Percentiles rank a stretch among this genome's conserved stretches.
Evolutionary conservation across 1,284 basidiomycete species (phyloP).

Genomic region (Pterulicium gracile): DNA sequence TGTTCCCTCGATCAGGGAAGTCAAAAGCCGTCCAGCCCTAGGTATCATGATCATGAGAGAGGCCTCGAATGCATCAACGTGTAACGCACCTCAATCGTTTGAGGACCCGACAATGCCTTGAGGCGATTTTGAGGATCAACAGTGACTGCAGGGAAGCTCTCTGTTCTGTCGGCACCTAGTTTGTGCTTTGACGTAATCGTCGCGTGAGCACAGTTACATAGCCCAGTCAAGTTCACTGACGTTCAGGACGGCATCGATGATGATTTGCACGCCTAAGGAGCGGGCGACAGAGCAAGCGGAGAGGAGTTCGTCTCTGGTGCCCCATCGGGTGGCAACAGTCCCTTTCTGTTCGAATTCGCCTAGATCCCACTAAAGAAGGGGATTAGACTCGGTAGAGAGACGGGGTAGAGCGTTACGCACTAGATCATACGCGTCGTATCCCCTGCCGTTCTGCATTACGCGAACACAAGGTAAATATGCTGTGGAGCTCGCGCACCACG

Average conservation of each 20-base stretch:
- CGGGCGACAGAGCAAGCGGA: conserved; percentile 51
- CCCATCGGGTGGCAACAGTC: conserved; percentile 80
- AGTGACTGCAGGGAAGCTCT: conserved; percentile 67
- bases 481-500: neutral
- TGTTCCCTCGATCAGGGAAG: conserved; percentile 67
- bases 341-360: conserved; percentile 91
- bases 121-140: conserved; percentile 61
- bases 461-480: conserved; percentile 7
- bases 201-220: conserved; percentile 1
- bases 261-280: conserved; percentile 47
- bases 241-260: conserved; percentile 73
- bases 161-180: conserved; percentile 73
- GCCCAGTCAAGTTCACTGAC: conserved; percentile 27
- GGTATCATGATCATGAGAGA: conserved; percentile 6
- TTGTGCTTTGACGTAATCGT: conserved; percentile 46
- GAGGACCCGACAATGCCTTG: conserved; percentile 43
- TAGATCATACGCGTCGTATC: conserved; percentile 76
- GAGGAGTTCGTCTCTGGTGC: conserved; percentile 75
- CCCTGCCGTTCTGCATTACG: conserved; percentile 46
- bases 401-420: conserved; percentile 25
- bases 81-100: conserved; percentile 55
- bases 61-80: conserved; percentile 2
- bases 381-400: neutral
- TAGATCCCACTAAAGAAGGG: conserved; percentile 63
- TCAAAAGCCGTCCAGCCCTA: conserved; percentile 84